Conservation (phyloP, 306 rosid species). For the Mimosa bimucronata region DNA sequence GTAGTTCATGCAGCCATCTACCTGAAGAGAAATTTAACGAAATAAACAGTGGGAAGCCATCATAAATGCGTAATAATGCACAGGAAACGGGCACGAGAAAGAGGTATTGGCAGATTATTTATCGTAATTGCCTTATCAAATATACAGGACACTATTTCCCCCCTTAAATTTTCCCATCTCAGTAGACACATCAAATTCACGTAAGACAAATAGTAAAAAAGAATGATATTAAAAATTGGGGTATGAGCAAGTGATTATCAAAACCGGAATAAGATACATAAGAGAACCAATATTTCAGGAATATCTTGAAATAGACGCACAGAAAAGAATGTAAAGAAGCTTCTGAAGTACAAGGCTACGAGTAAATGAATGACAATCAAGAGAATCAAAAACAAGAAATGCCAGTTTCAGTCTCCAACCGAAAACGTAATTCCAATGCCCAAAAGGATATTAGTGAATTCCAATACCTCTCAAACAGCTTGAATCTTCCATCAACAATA, state of each 20-base stretch:
- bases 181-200: not conserved
- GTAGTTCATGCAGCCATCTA: not conserved
- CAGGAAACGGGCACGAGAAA: not conserved
- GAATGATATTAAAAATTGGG: not conserved
- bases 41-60: not conserved
- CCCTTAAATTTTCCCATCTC: not conserved
- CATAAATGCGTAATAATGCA: not conserved
- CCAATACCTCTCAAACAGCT: conserved; percentile 79
- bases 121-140: not conserved
- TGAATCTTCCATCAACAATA: conserved; percentile 82
- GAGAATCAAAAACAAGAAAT: not conserved
- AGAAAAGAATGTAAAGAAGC: not conserved
- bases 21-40: not conserved
- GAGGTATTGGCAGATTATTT: not conserved
- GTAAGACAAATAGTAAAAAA: not conserved
- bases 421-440: not conserved
- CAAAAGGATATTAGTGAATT: not conserved
- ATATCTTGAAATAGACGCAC: not conserved
- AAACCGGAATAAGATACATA: not conserved
- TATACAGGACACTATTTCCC: not conserved
- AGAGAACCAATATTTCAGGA: not conserved
- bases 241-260: not conserved
- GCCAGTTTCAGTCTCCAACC: not conserved
- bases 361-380: not conserved
- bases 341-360: not conserved